A percentile compares a stretch with the other conserved stretches of the same genome.
phyloP scores from a whole-genome alignment of 2,329 filamentous ascomycete species.

The Ceratocystis ficicola region DNA sequence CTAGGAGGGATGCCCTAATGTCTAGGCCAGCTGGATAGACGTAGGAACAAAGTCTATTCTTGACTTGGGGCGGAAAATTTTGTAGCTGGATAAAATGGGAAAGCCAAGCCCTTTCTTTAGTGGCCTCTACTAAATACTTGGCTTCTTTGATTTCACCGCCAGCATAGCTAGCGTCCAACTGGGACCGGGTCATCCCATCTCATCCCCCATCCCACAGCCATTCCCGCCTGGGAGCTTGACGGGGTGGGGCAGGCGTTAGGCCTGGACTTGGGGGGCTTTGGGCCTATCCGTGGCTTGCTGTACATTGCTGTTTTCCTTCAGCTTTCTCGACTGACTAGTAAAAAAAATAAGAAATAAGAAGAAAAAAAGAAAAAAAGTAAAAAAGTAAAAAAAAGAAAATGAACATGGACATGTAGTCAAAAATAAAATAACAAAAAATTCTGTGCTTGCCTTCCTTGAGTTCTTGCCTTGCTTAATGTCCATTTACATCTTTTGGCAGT shows the following conservation, averaged over 20 bases:
- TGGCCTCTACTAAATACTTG: not conserved
- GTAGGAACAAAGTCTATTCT: not conserved
- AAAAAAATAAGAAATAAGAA: not conserved
- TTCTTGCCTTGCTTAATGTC: not conserved
- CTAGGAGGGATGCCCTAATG: not conserved
- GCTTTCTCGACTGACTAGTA: not conserved
- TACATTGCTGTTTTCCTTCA: not conserved
- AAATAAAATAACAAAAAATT: too few species aligned
- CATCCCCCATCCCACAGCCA: not conserved
- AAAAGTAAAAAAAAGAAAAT: too few species aligned
- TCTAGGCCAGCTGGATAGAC: slow-evolving; percentile 1
- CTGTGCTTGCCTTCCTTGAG: not conserved
- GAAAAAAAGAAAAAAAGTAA: too few species aligned
- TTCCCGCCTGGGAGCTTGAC: too few species aligned
- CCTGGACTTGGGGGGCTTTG: too few species aligned
- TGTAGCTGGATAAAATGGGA: not conserved
- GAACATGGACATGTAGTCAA: too few species aligned
- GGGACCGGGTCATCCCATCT: slow-evolving; percentile 10
- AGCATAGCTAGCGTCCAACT: slow-evolving; percentile 11
- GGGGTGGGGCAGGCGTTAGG: too few species aligned
- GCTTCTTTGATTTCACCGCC: slow-evolving; percentile 10
- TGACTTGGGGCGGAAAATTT: not conserved
- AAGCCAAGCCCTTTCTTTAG: slow-evolving; percentile 3
- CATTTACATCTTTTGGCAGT: slow-evolving; percentile 1
- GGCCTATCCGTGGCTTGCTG: too few species aligned